A percentile compares a stretch with the other conserved stretches of the same genome.
phyloP scores from a whole-genome alignment of 129 eudicot genomes.

The Flaveria trinervia region DNA sequence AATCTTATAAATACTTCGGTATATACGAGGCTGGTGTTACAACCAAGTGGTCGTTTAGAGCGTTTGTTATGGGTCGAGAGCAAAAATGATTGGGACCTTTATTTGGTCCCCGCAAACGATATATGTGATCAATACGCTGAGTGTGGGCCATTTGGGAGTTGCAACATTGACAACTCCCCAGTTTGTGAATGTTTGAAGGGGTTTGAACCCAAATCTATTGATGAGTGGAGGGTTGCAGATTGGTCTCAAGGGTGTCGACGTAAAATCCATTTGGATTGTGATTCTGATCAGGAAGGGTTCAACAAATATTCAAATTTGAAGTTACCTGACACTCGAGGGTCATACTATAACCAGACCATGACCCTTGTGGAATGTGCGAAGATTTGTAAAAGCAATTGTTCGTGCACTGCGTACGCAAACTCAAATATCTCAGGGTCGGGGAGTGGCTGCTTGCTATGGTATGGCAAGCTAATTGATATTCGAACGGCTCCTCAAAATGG shows the following conservation, averaged over 20 bases:
- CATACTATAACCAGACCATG: conserved; percentile 32
- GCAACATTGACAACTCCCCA: conserved; percentile 33
- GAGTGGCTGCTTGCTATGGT: conserved; percentile 58
- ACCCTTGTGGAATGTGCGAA: conserved; percentile 39
- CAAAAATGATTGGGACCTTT: conserved; percentile 26
- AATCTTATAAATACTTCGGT: conserved; percentile 20
- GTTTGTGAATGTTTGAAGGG: conserved; percentile 45
- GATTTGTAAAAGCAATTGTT: conserved; percentile 46
- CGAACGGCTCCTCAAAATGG: conserved; percentile 29
- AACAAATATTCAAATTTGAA: conserved; percentile 28
- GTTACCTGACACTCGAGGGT: conserved; percentile 36
- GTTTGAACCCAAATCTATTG: conserved; percentile 39
- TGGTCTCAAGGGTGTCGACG: conserved; percentile 54
- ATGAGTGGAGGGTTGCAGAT: conserved; percentile 35
- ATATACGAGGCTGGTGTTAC: conserved; percentile 18
- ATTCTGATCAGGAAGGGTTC: conserved; percentile 38
- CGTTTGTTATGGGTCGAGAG: conserved; percentile 33
- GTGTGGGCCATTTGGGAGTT: conserved; percentile 46
- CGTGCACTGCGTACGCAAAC: conserved; percentile 49
- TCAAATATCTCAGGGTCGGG: conserved; percentile 34
- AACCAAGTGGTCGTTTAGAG: conserved; percentile 22
- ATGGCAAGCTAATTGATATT: conserved; percentile 39
- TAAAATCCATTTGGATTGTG: conserved; percentile 31
- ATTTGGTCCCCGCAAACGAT: conserved; percentile 10
- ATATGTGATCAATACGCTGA: conserved; percentile 36